Evolutionary conservation across 345 rosid genomes (phyloP), one percentile per base, ranked within the genome.

Genomic region (Citrus australasica): DNA sequence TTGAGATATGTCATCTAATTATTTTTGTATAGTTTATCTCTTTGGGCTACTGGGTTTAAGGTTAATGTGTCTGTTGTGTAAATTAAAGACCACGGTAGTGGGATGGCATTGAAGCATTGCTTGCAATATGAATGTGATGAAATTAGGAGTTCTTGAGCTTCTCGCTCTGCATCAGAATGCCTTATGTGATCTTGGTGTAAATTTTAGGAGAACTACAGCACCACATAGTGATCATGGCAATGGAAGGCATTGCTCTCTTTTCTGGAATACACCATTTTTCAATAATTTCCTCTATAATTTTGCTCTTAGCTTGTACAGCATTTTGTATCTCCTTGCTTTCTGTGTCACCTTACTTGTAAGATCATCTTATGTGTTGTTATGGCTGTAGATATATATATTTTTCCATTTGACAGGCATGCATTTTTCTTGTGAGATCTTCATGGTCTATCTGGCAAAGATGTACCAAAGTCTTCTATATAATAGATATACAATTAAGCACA

Each of bases 41-140:
- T 46, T 33, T 76, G 64, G 71, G 40, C 6, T 55, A 6, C 9
- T 55, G 21, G 35, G 8, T 65, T 51, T 21, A 46, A 9, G 70
- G 1, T 37, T 21, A 66, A 3, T 66, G 28, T 35, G 27, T n/a
- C 9, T 24, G 4, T 19, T 35, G 6, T 35, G 42, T 35, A 9
- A 35, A 3, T 21, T 66, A 6, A 71, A 53, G 30, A 42, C 46
- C 14, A 28, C 48, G 14, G 11, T 21, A 28, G 33, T 16, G 73
- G 59, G 30, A 68, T 55, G 37, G 7, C 35, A 17, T 67, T 56
- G 67, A 53, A 32, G 0, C 38, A n/a, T 27, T 58, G 66, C 27
- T 68, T 76, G 67, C 38, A 33, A 67, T 76, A 55, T 76, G 67
- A 76, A 30, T 46, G 51, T 11, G 51, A 46, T 46, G 51, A 46